Evolutionary conservation across 805 yeast genomes (phyloP).

Genomic region (Wickerhamiella australiensis): DNA sequence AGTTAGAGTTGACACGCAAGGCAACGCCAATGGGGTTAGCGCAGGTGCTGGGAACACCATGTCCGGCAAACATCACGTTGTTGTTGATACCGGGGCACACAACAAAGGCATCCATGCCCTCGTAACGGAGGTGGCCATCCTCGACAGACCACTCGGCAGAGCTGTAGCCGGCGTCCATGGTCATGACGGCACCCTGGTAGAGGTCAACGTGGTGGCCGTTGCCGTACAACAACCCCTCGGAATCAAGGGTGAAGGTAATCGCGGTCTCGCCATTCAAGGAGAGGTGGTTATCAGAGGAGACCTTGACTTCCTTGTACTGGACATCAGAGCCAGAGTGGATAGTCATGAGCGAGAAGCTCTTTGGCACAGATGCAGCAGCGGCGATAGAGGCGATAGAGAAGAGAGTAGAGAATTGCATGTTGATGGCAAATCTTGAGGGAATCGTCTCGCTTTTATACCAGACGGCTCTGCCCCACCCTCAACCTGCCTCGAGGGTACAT

Average conservation of each 20-base stretch:
- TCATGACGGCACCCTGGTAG: neutral
- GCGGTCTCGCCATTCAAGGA: slow-evolving; percentile 3
- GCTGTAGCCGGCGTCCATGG: neutral
- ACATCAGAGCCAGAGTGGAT: slow-evolving; percentile 5
- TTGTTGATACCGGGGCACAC: neutral
- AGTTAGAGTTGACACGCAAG: neutral
- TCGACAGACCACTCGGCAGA: neutral
- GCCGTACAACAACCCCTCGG: neutral
- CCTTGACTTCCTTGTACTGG: slow-evolving; percentile 4
- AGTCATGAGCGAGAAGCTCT: neutral
- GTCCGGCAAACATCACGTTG: neutral
- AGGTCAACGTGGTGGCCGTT: neutral
- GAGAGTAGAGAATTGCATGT: neutral
- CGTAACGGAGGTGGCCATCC: neutral
- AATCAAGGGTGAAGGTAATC: neutral
- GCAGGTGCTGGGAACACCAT: neutral
- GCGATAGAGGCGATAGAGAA: neutral
- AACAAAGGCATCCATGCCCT: neutral
- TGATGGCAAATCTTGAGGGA: too few species aligned
- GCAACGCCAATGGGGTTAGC: neutral
- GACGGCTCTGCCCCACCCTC: too few species aligned
- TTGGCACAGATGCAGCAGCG: neutral
- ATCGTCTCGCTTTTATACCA: too few species aligned
- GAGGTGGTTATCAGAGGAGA: neutral
- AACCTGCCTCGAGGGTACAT: too few species aligned